A percentile compares a stretch with the other conserved stretches of the same genome.
Evolutionary conservation across 164 flowering plant genomes (phyloP).

Genomic region (Buxus sempervirens): DNA sequence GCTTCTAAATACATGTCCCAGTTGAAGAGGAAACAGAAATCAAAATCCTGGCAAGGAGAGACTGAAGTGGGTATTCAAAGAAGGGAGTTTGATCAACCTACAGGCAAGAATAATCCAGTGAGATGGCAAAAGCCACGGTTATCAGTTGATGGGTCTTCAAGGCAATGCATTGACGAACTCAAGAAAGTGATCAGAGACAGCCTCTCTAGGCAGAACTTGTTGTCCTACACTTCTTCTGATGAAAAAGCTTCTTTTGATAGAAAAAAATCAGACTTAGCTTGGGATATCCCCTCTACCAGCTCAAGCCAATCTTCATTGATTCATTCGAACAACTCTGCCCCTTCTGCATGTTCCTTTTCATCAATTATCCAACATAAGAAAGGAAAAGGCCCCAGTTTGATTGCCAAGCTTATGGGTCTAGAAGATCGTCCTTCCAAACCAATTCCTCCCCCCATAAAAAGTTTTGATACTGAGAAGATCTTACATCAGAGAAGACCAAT

Average conservation of each 20-base stretch:
- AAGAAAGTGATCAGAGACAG: conserved; percentile 43
- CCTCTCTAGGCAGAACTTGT: conserved; percentile 40
- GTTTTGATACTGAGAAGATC: conserved; percentile 20
- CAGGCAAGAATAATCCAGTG: conserved; percentile 12
- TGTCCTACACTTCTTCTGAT: conserved; percentile 22
- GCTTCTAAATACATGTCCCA: conserved; percentile 43
- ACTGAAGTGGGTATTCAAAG: conserved; percentile 23
- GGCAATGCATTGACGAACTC: conserved; percentile 49
- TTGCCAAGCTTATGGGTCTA: conserved; percentile 93
- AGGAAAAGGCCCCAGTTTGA: conserved; percentile 45
- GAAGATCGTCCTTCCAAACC: conserved; percentile 49
- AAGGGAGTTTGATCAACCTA: conserved; percentile 16
- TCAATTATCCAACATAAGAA: conserved; percentile 27
- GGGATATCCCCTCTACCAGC: conserved; percentile 52
- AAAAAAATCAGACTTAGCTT: conserved; percentile 24
- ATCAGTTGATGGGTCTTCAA: conserved; percentile 42
- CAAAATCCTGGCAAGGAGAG: conserved; percentile 17
- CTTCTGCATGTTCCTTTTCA: conserved; percentile 29
- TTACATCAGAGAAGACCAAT: conserved; percentile 24
- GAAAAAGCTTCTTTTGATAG: conserved; percentile 18
- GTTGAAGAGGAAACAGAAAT: conserved; percentile 40
- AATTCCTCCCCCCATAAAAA: conserved; percentile 17
- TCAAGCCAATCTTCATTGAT: conserved; percentile 46
- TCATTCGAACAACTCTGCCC: conserved; percentile 24
- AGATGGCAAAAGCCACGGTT: conserved; percentile 28